Conservation (phyloP, 192 early-diverging fungal genomes). For the Spizellomyces punctatus region DNA sequence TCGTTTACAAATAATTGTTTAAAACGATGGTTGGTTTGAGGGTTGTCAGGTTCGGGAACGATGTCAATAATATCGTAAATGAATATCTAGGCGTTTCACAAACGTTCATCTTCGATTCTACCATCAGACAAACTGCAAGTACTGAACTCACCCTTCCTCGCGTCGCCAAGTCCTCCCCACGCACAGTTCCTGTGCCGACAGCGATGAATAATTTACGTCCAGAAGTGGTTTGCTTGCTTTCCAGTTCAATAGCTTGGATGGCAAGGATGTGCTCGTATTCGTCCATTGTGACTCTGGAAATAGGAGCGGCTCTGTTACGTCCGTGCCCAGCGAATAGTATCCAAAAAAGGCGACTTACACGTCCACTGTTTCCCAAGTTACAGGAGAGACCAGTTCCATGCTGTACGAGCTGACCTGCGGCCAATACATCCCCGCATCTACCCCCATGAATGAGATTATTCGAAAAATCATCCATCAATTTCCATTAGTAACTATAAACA, state of each 20-base stretch:
- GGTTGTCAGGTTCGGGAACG: slow-evolving; percentile 91
- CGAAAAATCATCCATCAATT: slow-evolving; percentile 4
- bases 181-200: slow-evolving; percentile 82
- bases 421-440: slow-evolving; percentile 50
- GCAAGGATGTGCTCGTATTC: slow-evolving; percentile 83
- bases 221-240: slow-evolving; percentile 79
- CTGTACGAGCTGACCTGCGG: slow-evolving; percentile 63
- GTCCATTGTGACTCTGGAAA: slow-evolving; percentile 60
- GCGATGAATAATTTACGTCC: slow-evolving; percentile 87
- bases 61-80: slow-evolving; percentile 96
- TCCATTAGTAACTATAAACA: slow-evolving; percentile 10
- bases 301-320: too few relatives aligned
- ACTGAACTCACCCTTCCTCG: slow-evolving; percentile 69
- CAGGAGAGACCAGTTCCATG: slow-evolving; percentile 88
- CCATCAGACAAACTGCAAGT: not conserved
- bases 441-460: slow-evolving; percentile 12
- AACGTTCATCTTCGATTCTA: not conserved
- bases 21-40: slow-evolving; percentile 91
- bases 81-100: slow-evolving; percentile 60
- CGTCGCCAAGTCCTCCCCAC: slow-evolving; percentile 89
- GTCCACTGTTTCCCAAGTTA: slow-evolving; percentile 95
- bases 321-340: too few relatives aligned
- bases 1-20: slow-evolving; percentile 83
- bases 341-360: slow-evolving; percentile 33
- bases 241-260: slow-evolving; percentile 76